Evolutionary conservation across 78 protist genomes (phyloP), one percentile per base, ranked within the genome.

Genomic region (Dictyostelium firmibasis): DNA sequence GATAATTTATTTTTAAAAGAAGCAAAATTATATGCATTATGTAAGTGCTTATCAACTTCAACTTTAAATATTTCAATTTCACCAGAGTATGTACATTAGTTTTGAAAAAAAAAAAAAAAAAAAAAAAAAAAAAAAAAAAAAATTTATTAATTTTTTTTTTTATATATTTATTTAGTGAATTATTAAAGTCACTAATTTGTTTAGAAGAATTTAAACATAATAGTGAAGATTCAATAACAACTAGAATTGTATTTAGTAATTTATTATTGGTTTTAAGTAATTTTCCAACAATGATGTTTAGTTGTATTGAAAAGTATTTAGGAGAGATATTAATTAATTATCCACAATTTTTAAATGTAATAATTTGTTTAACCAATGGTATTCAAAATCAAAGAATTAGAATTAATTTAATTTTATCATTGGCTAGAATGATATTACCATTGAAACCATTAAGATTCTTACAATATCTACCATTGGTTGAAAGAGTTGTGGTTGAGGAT

Each of bases 201-300:
- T 35, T 89, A 27, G 94, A 89, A 36, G 94, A 89, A 70, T 89
- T 89, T 81, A 89, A 84, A 89, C 83, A 89, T 69, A 76, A 81
- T 18, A 81, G 20, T 69, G 94, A 78, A 41, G 6, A 79, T 31
- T 62, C 94, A 18, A 8, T 25, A 23, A 25, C 87, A 69, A 78
- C 94, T 7, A 89, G 41, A 81, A 77, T 89, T 31, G 87, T 89
- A 64, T 89, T 89, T 62, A 79, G 86, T 23, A 47, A 27, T 33
- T 29, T 81, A 47, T n/a, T 89, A 10, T n/a, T 53, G 20, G 67
- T 64, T 33, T 27, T 89, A 47, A 33, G 43, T 81, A 64, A 64
- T 29, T 89, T 89, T 44, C 83, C 94, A 78, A 33, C 27, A 3
- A 10, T 50, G 33, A 67, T 89, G 35, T 89, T 75, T 81, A 60